phyloP scores from a whole-genome alignment of 176 grass and related monocot species.

The Carex parvula region DNA sequence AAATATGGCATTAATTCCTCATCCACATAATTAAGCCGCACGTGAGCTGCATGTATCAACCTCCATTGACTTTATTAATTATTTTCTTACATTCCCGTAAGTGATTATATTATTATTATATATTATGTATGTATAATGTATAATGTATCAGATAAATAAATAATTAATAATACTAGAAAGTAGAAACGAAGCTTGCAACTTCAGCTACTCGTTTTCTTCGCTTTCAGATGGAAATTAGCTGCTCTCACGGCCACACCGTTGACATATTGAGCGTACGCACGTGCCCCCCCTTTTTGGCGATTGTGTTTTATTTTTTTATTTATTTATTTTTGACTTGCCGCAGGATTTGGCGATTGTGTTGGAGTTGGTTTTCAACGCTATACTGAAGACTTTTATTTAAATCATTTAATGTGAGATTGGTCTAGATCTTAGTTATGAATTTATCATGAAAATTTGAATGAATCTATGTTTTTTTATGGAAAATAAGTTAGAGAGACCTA shows the following conservation, averaged over 20 bases:
- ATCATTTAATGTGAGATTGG: no score
- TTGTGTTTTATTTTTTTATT: neutral
- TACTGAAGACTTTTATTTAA: no score
- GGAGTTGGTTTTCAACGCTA: slow-evolving; percentile 4
- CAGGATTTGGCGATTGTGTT: slow-evolving; percentile 5
- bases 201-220: neutral
- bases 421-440: no score
- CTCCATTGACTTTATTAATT: slow-evolving; percentile 5
- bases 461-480: no score
- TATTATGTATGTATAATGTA: neutral
- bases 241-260: neutral
- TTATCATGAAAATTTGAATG: no score
- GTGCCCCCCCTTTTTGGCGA: slow-evolving; percentile 3
- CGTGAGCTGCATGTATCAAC: neutral
- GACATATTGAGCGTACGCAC: neutral
- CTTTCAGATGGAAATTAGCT: neutral
- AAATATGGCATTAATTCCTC: neutral
- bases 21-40: neutral
- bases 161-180: neutral
- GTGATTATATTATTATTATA: neutral
- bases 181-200: neutral
- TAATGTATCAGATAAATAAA: neutral
- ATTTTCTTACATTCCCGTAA: neutral
- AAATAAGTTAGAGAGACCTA: no score
- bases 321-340: neutral